These are phyloP conservation scores for Nepenthes alata DNA, from an alignment of 179 eudicot species.

Conservation along the genomic window DNA sequence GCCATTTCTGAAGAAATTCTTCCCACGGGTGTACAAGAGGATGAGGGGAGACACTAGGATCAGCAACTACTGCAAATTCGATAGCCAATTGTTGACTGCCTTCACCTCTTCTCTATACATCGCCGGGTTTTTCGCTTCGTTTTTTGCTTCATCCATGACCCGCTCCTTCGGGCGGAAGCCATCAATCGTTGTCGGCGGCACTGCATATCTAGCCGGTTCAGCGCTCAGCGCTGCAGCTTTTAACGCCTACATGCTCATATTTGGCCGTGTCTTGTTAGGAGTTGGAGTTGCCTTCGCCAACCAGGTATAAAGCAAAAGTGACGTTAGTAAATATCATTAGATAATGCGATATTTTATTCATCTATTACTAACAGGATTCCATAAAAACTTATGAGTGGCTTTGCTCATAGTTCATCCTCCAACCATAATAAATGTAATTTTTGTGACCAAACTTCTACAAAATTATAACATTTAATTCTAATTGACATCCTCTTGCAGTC, in stretches of 20 bases:
- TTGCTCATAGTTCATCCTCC: too few species aligned
- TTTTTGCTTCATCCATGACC: slow-evolving; percentile 40
- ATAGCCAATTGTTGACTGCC: slow-evolving; percentile 41
- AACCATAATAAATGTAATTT: too few species aligned
- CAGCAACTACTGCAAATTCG: slow-evolving; percentile 45
- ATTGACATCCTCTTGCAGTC: slow-evolving; percentile 9
- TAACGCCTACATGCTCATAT: slow-evolving; percentile 34
- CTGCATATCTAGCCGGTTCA: slow-evolving; percentile 39
- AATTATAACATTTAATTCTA: too few species aligned
- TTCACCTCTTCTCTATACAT: slow-evolving; percentile 52
- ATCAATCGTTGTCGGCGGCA: slow-evolving; percentile 40
- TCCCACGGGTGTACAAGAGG: slow-evolving; percentile 25
- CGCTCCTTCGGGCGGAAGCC: slow-evolving; percentile 34
- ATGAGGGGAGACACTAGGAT: slow-evolving; percentile 17
- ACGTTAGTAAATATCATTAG: too few species aligned
- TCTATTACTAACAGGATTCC: too few species aligned
- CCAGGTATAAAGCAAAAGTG: background rate
- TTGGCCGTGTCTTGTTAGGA: slow-evolving; percentile 18
- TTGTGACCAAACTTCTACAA: too few species aligned
- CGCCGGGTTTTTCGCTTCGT: slow-evolving; percentile 36
- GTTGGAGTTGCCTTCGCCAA: slow-evolving; percentile 5
- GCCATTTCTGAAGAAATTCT: slow-evolving; percentile 36
- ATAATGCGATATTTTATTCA: too few species aligned
- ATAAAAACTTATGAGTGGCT: too few species aligned
- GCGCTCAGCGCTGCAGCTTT: slow-evolving; percentile 33